Conservation (phyloP, 495 filamentous ascomycete species). For the Trichodelitschia bisporula region DNA sequence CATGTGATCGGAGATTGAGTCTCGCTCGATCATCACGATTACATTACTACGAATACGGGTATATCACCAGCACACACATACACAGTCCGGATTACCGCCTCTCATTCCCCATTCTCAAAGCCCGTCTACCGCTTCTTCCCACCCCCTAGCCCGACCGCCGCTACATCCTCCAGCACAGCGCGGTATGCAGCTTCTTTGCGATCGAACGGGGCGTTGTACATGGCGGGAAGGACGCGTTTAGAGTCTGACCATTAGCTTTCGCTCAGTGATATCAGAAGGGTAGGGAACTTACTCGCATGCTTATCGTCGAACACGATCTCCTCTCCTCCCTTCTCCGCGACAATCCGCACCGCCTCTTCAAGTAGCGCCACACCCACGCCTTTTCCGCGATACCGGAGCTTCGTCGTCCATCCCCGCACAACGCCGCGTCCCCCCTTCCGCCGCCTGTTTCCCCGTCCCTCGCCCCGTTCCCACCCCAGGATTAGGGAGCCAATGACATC, state of each 20-base stretch:
- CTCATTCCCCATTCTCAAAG: no score
- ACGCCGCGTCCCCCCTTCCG: slow-evolving; percentile 18
- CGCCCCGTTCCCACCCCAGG: slow-evolving; percentile 18
- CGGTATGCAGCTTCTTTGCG: no score
- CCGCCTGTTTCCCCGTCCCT: slow-evolving; percentile 18
- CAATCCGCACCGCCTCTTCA: slow-evolving; percentile 34
- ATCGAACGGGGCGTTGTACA: no score
- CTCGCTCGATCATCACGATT: no score
- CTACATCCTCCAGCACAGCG: no score
- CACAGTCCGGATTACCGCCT: no score
- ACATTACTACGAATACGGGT: no score
- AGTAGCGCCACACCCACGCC: slow-evolving; percentile 47
- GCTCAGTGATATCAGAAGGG: neutral
- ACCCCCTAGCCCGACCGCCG: no score
- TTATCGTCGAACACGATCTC: slow-evolving; percentile 38
- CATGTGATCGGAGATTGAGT: no score
- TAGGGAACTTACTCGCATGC: slow-evolving; percentile 30
- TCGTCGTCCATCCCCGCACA: slow-evolving; percentile 56
- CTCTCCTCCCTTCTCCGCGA: slow-evolving; percentile 29
- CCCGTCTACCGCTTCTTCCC: no score
- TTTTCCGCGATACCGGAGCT: slow-evolving; percentile 33
- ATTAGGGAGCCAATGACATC: slow-evolving; percentile 31
- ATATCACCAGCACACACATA: no score
- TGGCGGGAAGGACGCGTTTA: neutral
- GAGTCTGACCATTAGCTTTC: neutral